Conservation (phyloP, 2,329 filamentous ascomycete species). For the Diaporthe humulicola region DNA sequence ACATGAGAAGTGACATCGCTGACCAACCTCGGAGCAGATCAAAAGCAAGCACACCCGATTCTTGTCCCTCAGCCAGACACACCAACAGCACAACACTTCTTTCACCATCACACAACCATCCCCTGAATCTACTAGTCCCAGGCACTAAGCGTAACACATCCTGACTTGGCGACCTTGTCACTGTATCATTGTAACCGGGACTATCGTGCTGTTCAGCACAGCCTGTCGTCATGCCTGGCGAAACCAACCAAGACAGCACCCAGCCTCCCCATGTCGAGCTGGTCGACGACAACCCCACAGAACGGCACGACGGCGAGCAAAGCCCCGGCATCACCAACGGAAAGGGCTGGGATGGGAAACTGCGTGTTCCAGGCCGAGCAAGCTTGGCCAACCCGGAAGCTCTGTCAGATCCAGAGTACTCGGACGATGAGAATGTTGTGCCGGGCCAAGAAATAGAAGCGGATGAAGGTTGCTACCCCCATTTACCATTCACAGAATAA, state of each 20-base stretch:
- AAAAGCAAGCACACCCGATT: neutral
- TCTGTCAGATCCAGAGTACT: constrained; percentile 87
- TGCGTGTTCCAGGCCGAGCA: constrained; percentile 79
- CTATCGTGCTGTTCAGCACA: constrained; percentile 11
- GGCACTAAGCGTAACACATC: neutral
- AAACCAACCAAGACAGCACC: constrained; percentile 51
- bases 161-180: neutral
- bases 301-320: constrained; percentile 55
- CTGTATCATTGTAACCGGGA: no score
- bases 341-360: constrained; percentile 87
- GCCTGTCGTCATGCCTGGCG: constrained; percentile 54
- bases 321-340: constrained; percentile 68
- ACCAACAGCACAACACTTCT: neutral
- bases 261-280: constrained; percentile 63
- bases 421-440: constrained; percentile 76
- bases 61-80: neutral
- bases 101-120: neutral
- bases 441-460: constrained; percentile 82
- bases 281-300: constrained; percentile 56
- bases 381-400: constrained; percentile 83
- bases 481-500: no score
- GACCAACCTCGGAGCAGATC: constrained; percentile 13
- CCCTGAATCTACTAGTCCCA: neutral
- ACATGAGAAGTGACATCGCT: constrained; percentile 21
- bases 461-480: constrained; percentile 76